Percentiles rank a stretch among this genome's conserved stretches.
phyloP scores from a whole-genome alignment of 805 yeast genomes.

The Wickerhamiella siamensis region DNA sequence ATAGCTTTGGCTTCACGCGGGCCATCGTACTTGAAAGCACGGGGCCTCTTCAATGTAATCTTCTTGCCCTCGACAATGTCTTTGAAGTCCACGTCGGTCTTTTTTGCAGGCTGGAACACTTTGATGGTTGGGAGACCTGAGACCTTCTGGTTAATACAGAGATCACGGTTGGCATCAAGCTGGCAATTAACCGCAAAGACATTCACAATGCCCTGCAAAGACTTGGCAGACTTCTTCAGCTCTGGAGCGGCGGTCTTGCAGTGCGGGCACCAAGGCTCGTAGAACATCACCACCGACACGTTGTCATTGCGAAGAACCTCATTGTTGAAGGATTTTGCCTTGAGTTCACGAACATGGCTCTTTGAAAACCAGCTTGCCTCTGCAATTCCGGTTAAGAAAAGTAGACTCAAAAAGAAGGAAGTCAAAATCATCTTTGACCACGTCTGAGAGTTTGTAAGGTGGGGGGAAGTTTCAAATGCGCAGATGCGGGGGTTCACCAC shows the following conservation, averaged over 20 bases:
- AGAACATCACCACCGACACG: slow-evolving; percentile 75
- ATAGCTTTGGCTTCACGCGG: slow-evolving; percentile 20
- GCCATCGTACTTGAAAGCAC: slow-evolving; percentile 21
- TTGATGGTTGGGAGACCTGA: slow-evolving; percentile 74
- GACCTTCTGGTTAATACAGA: slow-evolving; percentile 55
- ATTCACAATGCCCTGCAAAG: slow-evolving; percentile 32
- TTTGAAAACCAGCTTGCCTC: slow-evolving; percentile 6
- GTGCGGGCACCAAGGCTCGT: slow-evolving; percentile 98
- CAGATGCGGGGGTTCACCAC: background rate
- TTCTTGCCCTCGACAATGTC: slow-evolving; percentile 18
- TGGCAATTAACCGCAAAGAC: slow-evolving; percentile 87
- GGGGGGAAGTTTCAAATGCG: background rate
- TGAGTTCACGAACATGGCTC: slow-evolving; percentile 14
- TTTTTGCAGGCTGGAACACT: slow-evolving; percentile 73
- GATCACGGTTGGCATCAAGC: slow-evolving; percentile 41
- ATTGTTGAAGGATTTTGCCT: slow-evolving; percentile 38
- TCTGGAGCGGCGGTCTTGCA: slow-evolving; percentile 67
- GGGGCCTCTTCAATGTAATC: slow-evolving; percentile 16
- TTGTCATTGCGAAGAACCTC: slow-evolving; percentile 58
- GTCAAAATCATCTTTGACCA: background rate
- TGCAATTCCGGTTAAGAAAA: background rate
- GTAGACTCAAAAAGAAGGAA: background rate
- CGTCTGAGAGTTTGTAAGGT: background rate
- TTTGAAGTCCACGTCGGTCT: slow-evolving; percentile 18
- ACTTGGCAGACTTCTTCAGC: slow-evolving; percentile 47